Conservation (phyloP, 2,329 filamentous ascomycete species). For the Cladosporium oxysporum region DNA sequence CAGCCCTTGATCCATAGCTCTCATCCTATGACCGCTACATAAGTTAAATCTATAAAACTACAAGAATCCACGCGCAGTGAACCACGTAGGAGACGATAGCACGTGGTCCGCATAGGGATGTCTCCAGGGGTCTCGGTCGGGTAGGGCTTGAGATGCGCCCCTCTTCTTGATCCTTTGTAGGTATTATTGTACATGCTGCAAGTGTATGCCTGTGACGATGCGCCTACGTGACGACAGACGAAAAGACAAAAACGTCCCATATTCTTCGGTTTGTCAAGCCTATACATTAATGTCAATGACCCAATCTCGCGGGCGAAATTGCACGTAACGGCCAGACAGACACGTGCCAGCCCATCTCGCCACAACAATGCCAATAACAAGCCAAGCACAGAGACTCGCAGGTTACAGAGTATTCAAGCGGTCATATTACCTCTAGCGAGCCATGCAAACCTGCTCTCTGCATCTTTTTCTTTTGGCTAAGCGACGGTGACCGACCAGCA, state of each 20-base stretch:
- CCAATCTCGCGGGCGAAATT: conserved; percentile 4
- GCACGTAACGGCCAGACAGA: background rate
- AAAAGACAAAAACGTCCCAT: background rate
- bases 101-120: background rate
- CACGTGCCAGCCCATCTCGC: background rate
- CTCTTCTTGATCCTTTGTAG: background rate
- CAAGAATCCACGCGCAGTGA: background rate
- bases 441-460: background rate
- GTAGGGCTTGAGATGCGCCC: background rate
- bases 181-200: background rate
- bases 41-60: background rate
- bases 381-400: background rate
- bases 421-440: background rate
- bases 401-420: background rate
- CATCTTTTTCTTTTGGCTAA: background rate
- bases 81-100: background rate
- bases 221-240: background rate
- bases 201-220: background rate
- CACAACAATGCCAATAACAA: background rate
- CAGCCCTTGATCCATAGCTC: background rate
- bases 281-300: background rate
- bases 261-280: background rate
- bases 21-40: background rate
- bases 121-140: background rate
- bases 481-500: background rate